These are phyloP conservation scores for Penicillium hesseltinei DNA, from an alignment of 2,329 filamentous ascomycete species.

Conservation along the genomic window DNA sequence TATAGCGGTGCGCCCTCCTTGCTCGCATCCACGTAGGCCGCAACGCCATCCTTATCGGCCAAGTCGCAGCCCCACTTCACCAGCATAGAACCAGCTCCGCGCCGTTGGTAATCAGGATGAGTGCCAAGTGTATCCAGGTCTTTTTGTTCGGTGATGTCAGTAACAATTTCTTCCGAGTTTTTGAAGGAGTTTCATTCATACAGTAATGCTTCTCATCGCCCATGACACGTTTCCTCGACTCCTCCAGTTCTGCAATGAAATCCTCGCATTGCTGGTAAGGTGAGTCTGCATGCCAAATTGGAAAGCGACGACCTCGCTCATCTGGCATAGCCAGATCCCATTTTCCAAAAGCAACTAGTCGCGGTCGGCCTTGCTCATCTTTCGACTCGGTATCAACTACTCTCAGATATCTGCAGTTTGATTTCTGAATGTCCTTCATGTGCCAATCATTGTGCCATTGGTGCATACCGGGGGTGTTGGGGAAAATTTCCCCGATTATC, in stretches of 20 bases:
- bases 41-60: slow-evolving; percentile 34
- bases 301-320: slow-evolving; percentile 28
- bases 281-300: slow-evolving; percentile 27
- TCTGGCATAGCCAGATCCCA: slow-evolving; percentile 28
- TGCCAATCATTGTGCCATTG: slow-evolving; percentile 26
- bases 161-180: background rate
- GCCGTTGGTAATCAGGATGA: slow-evolving; percentile 43
- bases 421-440: slow-evolving; percentile 15
- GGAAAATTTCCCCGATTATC: slow-evolving; percentile 20
- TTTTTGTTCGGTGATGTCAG: slow-evolving; percentile 10
- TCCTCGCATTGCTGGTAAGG: slow-evolving; percentile 15
- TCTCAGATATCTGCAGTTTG: slow-evolving; percentile 25
- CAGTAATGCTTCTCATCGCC: slow-evolving; percentile 28
- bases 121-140: slow-evolving; percentile 41
- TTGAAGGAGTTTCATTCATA: slow-evolving; percentile 3
- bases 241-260: slow-evolving; percentile 22
- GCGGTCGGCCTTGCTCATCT: slow-evolving; percentile 10
- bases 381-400: slow-evolving; percentile 21
- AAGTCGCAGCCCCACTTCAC: slow-evolving; percentile 40
- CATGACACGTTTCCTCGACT: slow-evolving; percentile 22
- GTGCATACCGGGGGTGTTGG: slow-evolving; percentile 29
- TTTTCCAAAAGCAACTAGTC: slow-evolving; percentile 29
- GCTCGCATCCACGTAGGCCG: slow-evolving; percentile 42
- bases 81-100: slow-evolving; percentile 43
- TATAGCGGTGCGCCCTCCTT: slow-evolving; percentile 39